A percentile compares a stretch with the other conserved stretches of the same genome.
These are phyloP conservation scores for Yamadazyma insecticola DNA, from an alignment of 805 yeast genomes.

Conservation along the genomic window DNA sequence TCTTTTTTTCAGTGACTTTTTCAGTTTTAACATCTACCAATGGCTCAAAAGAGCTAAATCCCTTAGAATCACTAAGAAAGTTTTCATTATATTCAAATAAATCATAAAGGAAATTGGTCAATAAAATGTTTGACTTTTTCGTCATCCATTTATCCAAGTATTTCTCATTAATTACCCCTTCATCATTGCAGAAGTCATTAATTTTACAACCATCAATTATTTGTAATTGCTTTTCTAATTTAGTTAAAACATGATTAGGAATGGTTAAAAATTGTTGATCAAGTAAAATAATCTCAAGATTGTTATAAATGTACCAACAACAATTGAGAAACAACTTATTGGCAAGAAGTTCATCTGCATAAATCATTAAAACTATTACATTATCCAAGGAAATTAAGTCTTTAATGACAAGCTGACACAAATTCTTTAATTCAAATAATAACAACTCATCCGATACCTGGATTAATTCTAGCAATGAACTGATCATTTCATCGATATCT, in stretches of 20 bases:
- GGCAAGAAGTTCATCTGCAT: conserved; percentile 51
- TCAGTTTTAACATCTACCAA: conserved; percentile 28
- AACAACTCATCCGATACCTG: conserved; percentile 61
- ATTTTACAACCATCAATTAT: conserved; percentile 25
- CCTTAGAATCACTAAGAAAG: conserved; percentile 32
- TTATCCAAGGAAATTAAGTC: conserved; percentile 57
- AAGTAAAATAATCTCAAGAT: conserved; percentile 57
- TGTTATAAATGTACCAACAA: conserved; percentile 62
- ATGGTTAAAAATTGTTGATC: conserved; percentile 32
- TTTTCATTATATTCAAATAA: conserved; percentile 20
- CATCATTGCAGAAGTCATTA: conserved; percentile 15
- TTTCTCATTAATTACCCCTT: conserved; percentile 14
- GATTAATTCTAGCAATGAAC: conserved; percentile 52
- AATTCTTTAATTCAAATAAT: conserved; percentile 52
- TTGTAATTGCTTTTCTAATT: conserved; percentile 23
- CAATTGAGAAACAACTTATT: conserved; percentile 55
- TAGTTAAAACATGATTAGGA: conserved; percentile 19
- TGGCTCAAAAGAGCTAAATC: conserved; percentile 30
- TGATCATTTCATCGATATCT: conserved; percentile 43
- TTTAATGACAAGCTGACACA: conserved; percentile 57
- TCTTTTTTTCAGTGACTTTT: conserved; percentile 9
- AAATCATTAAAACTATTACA: conserved; percentile 50
- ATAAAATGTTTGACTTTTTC: conserved; percentile 12
- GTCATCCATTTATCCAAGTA: conserved; percentile 18
- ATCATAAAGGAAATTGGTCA: conserved; percentile 18